Evolutionary conservation across 1,284 basidiomycete species (phyloP).

Genomic region (Schizophyllum amplum): DNA sequence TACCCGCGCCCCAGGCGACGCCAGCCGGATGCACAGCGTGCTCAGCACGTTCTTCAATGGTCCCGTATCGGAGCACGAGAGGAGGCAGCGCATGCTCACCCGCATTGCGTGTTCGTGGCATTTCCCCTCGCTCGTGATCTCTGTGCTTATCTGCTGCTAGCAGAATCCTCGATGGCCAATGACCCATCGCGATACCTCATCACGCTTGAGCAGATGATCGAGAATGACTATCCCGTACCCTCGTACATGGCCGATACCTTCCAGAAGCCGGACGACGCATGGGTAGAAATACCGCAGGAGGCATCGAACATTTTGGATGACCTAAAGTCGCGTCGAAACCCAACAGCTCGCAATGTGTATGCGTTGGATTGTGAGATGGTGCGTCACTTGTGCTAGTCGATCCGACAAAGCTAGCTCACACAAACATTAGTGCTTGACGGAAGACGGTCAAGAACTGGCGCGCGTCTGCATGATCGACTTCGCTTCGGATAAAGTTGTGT

Average conservation of each 20-base stretch:
- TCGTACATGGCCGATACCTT: conserved; percentile 69
- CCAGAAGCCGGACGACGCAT: conserved; percentile 44
- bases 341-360: conserved; percentile 38
- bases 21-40: conserved; percentile 77
- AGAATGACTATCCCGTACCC: conserved; percentile 84
- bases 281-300: conserved; percentile 69
- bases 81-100: conserved; percentile 53
- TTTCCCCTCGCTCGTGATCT: neutral
- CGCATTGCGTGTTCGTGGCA: conserved; percentile 44
- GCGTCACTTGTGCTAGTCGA: conserved; percentile 15
- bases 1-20: conserved; percentile 83
- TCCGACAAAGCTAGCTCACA: neutral
- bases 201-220: conserved; percentile 77
- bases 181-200: conserved; percentile 68
- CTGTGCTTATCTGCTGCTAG: conserved; percentile 25
- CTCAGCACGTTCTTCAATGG: conserved; percentile 73
- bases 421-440: conserved; percentile 63
- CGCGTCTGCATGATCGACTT: conserved; percentile 80
- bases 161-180: conserved; percentile 49
- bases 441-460: conserved; percentile 82
- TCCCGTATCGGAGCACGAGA: conserved; percentile 73
- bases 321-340: conserved; percentile 11
- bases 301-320: conserved; percentile 21
- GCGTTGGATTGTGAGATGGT: conserved; percentile 95
- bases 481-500: conserved; percentile 60